Conservation (phyloP, 2,329 filamentous ascomycete genomes). For the Arthrobotrys entomopaga region DNA sequence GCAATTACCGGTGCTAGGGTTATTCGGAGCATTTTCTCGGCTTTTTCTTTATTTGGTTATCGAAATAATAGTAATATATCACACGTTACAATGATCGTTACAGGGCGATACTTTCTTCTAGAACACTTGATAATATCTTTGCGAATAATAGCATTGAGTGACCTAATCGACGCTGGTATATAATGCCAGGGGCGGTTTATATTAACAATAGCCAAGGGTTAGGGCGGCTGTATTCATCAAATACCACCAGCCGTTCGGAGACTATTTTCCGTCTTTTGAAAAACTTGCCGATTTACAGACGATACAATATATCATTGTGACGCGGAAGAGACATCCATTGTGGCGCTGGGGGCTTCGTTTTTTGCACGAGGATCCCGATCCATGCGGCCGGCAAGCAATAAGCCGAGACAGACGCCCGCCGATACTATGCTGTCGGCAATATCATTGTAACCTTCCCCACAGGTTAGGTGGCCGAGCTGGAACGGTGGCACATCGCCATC, state of each 20-base stretch:
- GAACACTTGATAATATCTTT: neutral
- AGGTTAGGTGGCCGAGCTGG: constrained; percentile 22
- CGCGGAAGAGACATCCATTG: constrained; percentile 9
- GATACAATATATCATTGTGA: no score
- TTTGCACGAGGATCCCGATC: constrained; percentile 5
- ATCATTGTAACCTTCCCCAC: constrained; percentile 38
- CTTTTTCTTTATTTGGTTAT: neutral
- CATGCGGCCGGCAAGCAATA: constrained; percentile 18
- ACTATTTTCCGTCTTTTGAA: neutral
- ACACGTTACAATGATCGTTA: neutral
- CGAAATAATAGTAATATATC: constrained; percentile 4
- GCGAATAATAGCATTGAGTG: neutral
- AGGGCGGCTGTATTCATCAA: no score
- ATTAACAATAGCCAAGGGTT: no score
- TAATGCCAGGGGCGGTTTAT: no score
- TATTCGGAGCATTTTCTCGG: constrained; percentile 28
- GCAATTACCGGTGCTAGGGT: constrained; percentile 26
- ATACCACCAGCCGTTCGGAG: no score
- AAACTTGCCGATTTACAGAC: neutral
- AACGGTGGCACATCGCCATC: constrained; percentile 40
- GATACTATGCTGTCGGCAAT: constrained; percentile 12
- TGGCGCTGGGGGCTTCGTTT: neutral
- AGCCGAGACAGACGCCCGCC: constrained; percentile 41
- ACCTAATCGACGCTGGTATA: neutral
- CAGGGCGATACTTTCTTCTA: neutral